Evolutionary conservation across 2,329 filamentous ascomycete species (phyloP), one percentile per base, ranked within the genome.

Genomic region (Meredithiella fracta): DNA sequence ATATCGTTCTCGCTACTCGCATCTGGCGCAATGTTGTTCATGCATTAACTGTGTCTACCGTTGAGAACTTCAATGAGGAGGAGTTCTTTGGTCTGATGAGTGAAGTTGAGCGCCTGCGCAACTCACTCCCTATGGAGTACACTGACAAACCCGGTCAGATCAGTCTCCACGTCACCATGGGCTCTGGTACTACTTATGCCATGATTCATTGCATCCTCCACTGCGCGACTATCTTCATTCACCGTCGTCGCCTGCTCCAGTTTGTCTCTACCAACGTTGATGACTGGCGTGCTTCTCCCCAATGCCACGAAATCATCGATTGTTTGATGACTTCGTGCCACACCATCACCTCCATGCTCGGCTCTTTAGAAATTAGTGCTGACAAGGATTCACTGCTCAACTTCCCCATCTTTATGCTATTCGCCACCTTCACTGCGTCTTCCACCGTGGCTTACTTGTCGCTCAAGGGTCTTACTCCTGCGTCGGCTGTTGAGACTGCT

Each of bases 351-450:
- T 72, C 73, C 4, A 72, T 79, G 55, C 68, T 80, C 20, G 69
- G 72, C 3, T 73, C 77, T 1, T 72, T 81, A 2, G 77, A 80
- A 65, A 65, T 70, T 9, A 76, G 76, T 8, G 69, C 73, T 1
- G 77, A 80, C 54, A 80, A 80, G 67, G 76, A 80, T 55, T 69
- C 71, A 23, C 70, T 74, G n/a, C 68, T 76, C n/a, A 79, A 74
- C 65, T 78, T 80, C 66, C 78, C 78, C 38, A 77, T 81, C 55
- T 78, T 79, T 59, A 80, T 81, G 78, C 69, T 80, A 11, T 81
- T 81, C 64, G 76, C 77, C 0, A 74, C 77, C 53, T 81, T 81
- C 60, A 80, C 77, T 0, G 76, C 77, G 1, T 77, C 77, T 59
- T 77, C 77, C 1, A 80, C 78, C 0, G 74, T 80, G 1, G 78